Evolutionary conservation across 306 rosid genomes (phyloP).

Genomic region (cucumber (Cucumis sativus)): DNA sequence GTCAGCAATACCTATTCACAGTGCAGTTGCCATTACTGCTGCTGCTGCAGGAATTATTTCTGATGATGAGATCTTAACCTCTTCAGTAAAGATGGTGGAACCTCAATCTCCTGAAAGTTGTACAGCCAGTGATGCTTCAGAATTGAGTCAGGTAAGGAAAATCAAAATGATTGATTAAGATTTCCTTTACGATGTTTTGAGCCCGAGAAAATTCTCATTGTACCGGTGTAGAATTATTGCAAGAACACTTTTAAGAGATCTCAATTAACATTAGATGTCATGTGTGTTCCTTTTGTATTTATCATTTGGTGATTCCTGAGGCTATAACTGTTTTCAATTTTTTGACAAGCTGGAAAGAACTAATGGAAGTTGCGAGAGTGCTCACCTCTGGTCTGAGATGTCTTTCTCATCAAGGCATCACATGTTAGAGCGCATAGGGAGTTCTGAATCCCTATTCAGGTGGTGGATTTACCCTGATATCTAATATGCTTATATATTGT

Average conservation of each 20-base stretch:
- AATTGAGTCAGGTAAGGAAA: slow-evolving; percentile 40
- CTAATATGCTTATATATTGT: slow-evolving; percentile 6
- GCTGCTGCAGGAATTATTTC: slow-evolving; percentile 75
- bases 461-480: slow-evolving; percentile 24
- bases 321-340: neutral
- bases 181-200: slow-evolving; percentile 22
- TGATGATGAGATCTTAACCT: slow-evolving; percentile 37
- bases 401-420: slow-evolving; percentile 27
- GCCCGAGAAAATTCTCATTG: slow-evolving; percentile 1
- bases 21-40: slow-evolving; percentile 51
- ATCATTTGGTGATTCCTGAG: neutral
- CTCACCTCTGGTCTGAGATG: slow-evolving; percentile 38
- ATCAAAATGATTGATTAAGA: slow-evolving; percentile 40
- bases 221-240: neutral
- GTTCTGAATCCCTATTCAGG: slow-evolving; percentile 78
- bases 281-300: neutral
- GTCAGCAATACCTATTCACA: slow-evolving; percentile 71
- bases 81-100: slow-evolving; percentile 43
- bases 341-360: slow-evolving; percentile 27
- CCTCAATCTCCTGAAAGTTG: slow-evolving; percentile 53
- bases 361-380: slow-evolving; percentile 32
- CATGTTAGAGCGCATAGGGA: slow-evolving; percentile 41
- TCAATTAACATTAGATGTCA: neutral
- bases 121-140: slow-evolving; percentile 54
- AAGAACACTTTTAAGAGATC: neutral